Evolutionary conservation across 2,329 filamentous ascomycete species (phyloP).

Genomic region (Sporothrix variecibatus): DNA sequence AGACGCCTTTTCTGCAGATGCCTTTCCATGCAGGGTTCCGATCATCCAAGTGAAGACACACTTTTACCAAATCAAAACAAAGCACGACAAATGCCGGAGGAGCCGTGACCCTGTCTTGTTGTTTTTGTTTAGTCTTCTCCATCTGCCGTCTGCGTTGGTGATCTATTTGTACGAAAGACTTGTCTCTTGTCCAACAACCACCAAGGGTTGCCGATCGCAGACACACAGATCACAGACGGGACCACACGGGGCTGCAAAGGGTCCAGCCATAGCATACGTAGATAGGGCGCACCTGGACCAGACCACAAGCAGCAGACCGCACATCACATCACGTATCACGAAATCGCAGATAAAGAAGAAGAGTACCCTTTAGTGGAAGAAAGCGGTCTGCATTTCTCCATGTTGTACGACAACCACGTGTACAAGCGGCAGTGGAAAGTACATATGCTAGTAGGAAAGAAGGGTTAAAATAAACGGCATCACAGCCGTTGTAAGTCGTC

Average conservation of each 20-base stretch:
- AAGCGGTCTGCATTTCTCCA: not conserved
- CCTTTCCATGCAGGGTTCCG: not conserved
- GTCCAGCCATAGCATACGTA: not conserved
- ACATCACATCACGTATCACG: not conserved
- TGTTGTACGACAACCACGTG: constrained; percentile 21
- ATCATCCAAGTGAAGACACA: not conserved
- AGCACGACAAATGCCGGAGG: constrained; percentile 19
- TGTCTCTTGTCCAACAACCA: not conserved
- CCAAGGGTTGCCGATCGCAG: not conserved
- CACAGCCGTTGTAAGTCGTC: not conserved
- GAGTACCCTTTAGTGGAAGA: not conserved
- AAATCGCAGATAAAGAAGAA: too few relatives aligned
- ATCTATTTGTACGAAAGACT: not conserved
- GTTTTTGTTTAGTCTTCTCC: not conserved
- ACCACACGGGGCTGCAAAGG: not conserved
- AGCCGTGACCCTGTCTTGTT: not conserved
- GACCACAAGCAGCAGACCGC: not conserved
- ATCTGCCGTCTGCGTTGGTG: not conserved
- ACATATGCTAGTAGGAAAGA: not conserved
- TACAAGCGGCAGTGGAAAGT: not conserved
- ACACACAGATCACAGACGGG: constrained; percentile 1
- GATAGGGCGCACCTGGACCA: too few relatives aligned
- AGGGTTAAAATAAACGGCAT: not conserved
- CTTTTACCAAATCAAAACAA: not conserved
- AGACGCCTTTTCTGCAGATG: not conserved